Evolutionary conservation across 78 protist genomes (phyloP).

Genomic region (Anaeramoeba ignava): DNA sequence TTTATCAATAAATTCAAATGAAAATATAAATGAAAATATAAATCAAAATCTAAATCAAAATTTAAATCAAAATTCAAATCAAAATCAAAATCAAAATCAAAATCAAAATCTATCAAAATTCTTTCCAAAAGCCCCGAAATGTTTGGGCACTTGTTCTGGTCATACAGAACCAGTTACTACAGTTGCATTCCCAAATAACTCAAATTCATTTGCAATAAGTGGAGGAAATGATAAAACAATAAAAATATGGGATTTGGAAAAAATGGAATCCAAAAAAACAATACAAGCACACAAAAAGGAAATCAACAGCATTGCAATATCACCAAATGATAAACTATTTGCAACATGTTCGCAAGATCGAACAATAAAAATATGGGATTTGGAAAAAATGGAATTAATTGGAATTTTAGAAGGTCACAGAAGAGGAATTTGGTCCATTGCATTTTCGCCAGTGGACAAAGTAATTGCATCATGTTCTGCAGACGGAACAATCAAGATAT

Average conservation of each 20-base stretch:
- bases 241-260: background rate
- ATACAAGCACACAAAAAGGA: conserved; percentile 73
- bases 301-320: conserved; percentile 61
- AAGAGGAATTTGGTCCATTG: conserved; percentile 72
- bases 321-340: conserved; percentile 75
- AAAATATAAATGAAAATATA: too few relatives aligned
- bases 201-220: background rate
- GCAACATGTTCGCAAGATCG: conserved; percentile 77
- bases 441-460: conserved; percentile 72
- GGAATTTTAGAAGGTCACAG: conserved; percentile 58
- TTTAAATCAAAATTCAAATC: too few relatives aligned
- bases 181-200: background rate
- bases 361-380: conserved; percentile 31
- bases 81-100: too few relatives aligned
- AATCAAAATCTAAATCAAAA: too few relatives aligned
- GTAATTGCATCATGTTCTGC: conserved; percentile 55
- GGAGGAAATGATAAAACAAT: background rate
- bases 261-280: conserved; percentile 19
- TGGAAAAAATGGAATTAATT: background rate
- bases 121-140: background rate
- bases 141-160: background rate
- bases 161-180: background rate
- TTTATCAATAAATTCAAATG: too few relatives aligned
- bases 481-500: conserved; percentile 57
- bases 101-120: too few relatives aligned